Conservation (phyloP, 345 rosid species). For the Firmiana major region DNA sequence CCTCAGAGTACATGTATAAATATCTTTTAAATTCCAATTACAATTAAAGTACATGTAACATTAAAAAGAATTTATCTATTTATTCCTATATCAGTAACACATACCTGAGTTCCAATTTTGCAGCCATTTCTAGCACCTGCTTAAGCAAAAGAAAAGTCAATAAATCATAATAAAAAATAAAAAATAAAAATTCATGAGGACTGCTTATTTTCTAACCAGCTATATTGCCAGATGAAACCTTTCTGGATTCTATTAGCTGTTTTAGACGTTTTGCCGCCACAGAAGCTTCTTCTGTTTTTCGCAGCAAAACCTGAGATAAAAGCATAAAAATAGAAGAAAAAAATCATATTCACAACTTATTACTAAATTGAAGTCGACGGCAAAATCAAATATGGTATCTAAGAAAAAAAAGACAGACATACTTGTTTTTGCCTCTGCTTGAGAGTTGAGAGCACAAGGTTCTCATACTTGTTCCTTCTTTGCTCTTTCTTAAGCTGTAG, state of each 20-base stretch:
- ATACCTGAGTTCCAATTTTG: conserved; percentile 49
- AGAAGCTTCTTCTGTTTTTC: conserved; percentile 70
- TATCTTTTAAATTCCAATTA: conserved; percentile 12
- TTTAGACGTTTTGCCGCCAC: conserved; percentile 53
- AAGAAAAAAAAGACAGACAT: conserved; percentile 15
- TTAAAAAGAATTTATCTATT: background rate
- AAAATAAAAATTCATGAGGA: background rate
- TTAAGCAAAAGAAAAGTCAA: conserved; percentile 16
- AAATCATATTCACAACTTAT: background rate
- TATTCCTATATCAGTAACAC: conserved; percentile 3
- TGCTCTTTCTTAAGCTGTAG: conserved; percentile 80
- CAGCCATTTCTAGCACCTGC: conserved; percentile 45
- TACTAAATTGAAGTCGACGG: background rate
- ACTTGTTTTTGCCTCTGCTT: conserved; percentile 73
- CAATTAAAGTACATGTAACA: background rate
- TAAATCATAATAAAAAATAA: background rate
- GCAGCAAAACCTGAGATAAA: conserved; percentile 59
- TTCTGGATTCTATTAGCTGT: conserved; percentile 46
- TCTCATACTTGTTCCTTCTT: conserved; percentile 59
- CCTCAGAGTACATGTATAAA: background rate
- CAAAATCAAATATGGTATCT: conserved; percentile 6
- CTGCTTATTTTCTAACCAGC: conserved; percentile 29
- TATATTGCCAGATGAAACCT: conserved; percentile 32
- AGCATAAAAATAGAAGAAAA: conserved; percentile 6
- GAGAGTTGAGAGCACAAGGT: conserved; percentile 53